Conservation (phyloP, 352 stramenopile genomes). For the Pythium aquatile region DNA sequence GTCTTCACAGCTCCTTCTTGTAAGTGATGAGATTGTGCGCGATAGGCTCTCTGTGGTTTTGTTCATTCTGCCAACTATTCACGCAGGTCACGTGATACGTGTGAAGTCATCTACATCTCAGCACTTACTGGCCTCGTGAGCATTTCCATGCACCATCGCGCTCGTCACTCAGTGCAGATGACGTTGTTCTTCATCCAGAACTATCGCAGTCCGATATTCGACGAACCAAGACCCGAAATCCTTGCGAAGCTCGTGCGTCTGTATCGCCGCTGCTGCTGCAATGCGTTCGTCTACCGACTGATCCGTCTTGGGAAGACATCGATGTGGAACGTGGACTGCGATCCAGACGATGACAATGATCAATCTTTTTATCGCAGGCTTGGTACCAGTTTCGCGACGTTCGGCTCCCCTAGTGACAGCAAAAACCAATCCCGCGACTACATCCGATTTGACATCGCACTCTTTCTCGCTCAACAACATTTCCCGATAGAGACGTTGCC, state of each 20-base stretch:
- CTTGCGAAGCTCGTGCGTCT: constrained; percentile 13
- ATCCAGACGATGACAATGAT: constrained; percentile 8
- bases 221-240: background rate
- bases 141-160: constrained; percentile 5
- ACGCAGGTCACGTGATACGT: constrained; percentile 2
- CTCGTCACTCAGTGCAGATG: constrained; percentile 12
- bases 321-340: constrained; percentile 14
- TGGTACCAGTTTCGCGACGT: constrained; percentile 4
- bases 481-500: background rate
- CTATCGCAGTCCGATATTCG: constrained; percentile 18
- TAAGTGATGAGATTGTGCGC: background rate
- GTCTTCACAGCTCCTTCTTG: constrained; percentile 1
- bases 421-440: background rate
- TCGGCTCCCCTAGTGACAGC: background rate
- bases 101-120: constrained; percentile 3
- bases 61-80: background rate
- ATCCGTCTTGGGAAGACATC: constrained; percentile 24
- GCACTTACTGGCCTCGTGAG: constrained; percentile 2
- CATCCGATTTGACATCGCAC: constrained; percentile 7
- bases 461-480: constrained; percentile 19
- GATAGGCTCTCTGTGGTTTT: no score
- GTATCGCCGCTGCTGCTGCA: constrained; percentile 26
- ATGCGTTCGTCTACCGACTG: constrained; percentile 24
- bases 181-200: constrained; percentile 20
- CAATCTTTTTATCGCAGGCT: constrained; percentile 12